Evolutionary conservation across 2,329 filamentous ascomycete species (phyloP), one percentile per base, ranked within the genome.

Genomic region (Gaeumannomyces tritici): DNA sequence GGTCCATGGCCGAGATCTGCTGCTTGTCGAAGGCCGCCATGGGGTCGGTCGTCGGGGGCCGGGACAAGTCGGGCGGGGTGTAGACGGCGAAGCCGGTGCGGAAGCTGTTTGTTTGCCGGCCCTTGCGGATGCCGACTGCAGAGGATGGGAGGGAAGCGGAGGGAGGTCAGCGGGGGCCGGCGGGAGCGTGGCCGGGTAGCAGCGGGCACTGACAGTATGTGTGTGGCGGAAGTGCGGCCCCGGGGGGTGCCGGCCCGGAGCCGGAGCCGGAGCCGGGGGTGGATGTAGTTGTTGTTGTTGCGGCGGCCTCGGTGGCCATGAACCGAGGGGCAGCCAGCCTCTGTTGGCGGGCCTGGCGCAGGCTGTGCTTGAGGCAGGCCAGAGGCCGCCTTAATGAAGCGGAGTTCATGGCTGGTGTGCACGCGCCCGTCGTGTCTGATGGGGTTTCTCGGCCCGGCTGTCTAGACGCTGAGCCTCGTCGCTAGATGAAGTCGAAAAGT

Each of bases 1-100:
- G 91, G 76, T 99, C 95, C 70, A 97, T 89, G 55, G 82, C 75
- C 55, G 81, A 73, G 70, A 96, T 82, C 77, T 96, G 91, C 62
- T 84, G 77, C 61, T 81, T 73, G 68, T 87, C 87, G 69, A 96
- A 80, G 63, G 82, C 74, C 51, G 80, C 79, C 70, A 98, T 77
- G 27, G 92, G 88, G 70, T 92, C 66, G 1, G 58, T 62, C 54
- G 60, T 57, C n/a, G 64, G 59, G 55, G 64, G 63, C 27, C 51
- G 64, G 63, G 57, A 47, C 56, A 61, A 60, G 27, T 63, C 62
- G 3, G 64, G 62, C 12, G 65, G 62, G 18, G 66, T 64, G 73
- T 81, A 84, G 57, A 84, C 73, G 65, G 80, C 75, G 72, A 84
- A 84, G 65, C 76, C 76, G 66, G 73, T 74, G 67, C 75, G 74